phyloP scores from a whole-genome alignment of 192 early-diverging fungal species.

The Spizellomyces punctatus region DNA sequence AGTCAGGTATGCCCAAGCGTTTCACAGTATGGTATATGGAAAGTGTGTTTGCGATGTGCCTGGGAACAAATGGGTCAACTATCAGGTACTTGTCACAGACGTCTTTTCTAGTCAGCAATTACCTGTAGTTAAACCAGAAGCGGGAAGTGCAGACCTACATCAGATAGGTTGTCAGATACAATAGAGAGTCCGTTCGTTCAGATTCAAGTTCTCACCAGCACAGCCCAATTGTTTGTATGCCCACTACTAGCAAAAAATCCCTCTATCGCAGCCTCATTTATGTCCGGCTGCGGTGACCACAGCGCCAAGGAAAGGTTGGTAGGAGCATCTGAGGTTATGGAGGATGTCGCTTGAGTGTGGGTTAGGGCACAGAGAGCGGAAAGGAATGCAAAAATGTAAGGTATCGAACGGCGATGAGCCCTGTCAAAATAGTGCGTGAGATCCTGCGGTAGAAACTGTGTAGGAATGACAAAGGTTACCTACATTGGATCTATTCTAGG shows the following conservation, averaged over 20 bases:
- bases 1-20: slow-evolving; percentile 96
- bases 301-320: not conserved
- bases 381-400: too few relatives aligned
- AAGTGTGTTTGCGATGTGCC: slow-evolving; percentile 95
- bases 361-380: too few relatives aligned
- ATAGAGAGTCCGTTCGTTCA: not conserved
- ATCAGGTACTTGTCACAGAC: not conserved
- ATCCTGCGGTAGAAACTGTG: too few relatives aligned
- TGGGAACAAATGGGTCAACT: not conserved
- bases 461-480: too few relatives aligned
- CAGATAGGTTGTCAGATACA: slow-evolving; percentile 8
- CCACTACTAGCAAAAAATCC: slow-evolving; percentile 53
- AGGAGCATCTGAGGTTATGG: not conserved
- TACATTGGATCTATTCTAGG: too few relatives aligned
- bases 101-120: not conserved
- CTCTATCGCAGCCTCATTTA: slow-evolving; percentile 33
- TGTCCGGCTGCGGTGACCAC: not conserved
- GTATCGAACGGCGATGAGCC: too few relatives aligned
- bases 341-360: too few relatives aligned
- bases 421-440: too few relatives aligned
- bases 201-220: slow-evolving; percentile 64
- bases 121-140: slow-evolving; percentile 99
- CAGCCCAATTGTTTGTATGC: slow-evolving; percentile 98
- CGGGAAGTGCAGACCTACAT: slow-evolving; percentile 90
- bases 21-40: slow-evolving; percentile 99